Percentiles rank a stretch among this genome's conserved stretches.
These are phyloP conservation scores for Salix purpurea DNA, from an alignment of 345 rosid species.

Conservation along the genomic window DNA sequence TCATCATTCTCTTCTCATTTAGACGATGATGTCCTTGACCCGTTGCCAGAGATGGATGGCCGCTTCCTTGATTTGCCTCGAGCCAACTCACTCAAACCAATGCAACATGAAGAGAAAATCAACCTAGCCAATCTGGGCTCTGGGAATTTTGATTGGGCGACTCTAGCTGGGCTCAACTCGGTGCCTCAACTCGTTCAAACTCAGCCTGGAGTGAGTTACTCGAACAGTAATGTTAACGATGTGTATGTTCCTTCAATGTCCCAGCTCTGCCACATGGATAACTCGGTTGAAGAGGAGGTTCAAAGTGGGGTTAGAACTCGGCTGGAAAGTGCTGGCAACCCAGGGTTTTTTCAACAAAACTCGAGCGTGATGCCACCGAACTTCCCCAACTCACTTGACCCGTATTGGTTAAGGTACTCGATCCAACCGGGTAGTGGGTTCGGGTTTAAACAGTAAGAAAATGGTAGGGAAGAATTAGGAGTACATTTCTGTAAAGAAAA, in stretches of 20 bases:
- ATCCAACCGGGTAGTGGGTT: conserved; percentile 37
- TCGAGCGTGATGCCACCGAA: conserved; percentile 37
- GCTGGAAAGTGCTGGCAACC: conserved; percentile 20
- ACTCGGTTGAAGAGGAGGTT: conserved; percentile 53
- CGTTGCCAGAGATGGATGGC: conserved; percentile 61
- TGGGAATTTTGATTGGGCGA: conserved; percentile 76
- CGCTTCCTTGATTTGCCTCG: conserved; percentile 44
- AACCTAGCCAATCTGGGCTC: conserved; percentile 33
- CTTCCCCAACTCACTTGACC: conserved; percentile 41
- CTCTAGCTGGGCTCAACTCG: conserved; percentile 47
- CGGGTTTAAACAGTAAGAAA: conserved; percentile 46
- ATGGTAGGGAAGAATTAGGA: background rate
- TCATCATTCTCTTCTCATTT: conserved; percentile 73
- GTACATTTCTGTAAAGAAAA: background rate
- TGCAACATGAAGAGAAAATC: conserved; percentile 45
- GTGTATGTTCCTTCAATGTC: conserved; percentile 34
- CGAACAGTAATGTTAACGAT: conserved; percentile 11
- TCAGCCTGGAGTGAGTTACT: conserved; percentile 33
- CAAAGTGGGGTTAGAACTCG: conserved; percentile 54
- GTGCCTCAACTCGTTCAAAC: conserved; percentile 41
- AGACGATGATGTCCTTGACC: conserved; percentile 73
- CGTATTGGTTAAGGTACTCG: conserved; percentile 52
- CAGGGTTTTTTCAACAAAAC: conserved; percentile 23
- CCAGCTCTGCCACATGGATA: conserved; percentile 24
- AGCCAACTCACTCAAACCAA: conserved; percentile 42